A percentile compares a stretch with the other conserved stretches of the same genome.
Conservation (phyloP, 306 rosid genomes). For the Potentilla sterilis region DNA sequence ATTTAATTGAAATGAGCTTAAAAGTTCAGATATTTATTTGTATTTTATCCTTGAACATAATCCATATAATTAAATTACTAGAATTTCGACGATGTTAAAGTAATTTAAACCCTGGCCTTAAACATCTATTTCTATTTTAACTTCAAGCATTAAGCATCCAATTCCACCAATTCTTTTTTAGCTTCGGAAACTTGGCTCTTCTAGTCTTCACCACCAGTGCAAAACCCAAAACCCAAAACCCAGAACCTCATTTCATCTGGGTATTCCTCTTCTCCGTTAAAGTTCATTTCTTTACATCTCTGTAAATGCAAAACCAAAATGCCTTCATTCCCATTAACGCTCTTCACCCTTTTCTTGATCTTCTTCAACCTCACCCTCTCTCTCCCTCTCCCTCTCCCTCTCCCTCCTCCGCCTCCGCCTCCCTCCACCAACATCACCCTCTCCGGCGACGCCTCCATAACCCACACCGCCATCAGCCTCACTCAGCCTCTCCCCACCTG, state of each 20-base stretch:
- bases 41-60: no score
- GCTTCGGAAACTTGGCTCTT: background rate
- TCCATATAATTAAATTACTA: no score
- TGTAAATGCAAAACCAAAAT: slow-evolving; percentile 16
- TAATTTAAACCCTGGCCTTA: no score
- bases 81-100: no score
- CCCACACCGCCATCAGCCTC: slow-evolving; percentile 50
- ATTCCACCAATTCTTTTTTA: no score
- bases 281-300: background rate
- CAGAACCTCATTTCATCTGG: background rate
- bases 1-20: no score
- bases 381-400: slow-evolving; percentile 30
- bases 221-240: background rate
- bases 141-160: no score
- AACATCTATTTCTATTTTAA: no score
- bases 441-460: slow-evolving; percentile 64
- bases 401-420: slow-evolving; percentile 29
- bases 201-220: background rate
- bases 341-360: slow-evolving; percentile 27
- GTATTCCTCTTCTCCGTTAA: background rate
- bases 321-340: slow-evolving; percentile 20
- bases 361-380: slow-evolving; percentile 21
- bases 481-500: slow-evolving; percentile 52
- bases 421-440: slow-evolving; percentile 55
- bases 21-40: no score